These are phyloP conservation scores for Zostera marina DNA, from an alignment of 116 monocot species.

Conservation along the genomic window DNA sequence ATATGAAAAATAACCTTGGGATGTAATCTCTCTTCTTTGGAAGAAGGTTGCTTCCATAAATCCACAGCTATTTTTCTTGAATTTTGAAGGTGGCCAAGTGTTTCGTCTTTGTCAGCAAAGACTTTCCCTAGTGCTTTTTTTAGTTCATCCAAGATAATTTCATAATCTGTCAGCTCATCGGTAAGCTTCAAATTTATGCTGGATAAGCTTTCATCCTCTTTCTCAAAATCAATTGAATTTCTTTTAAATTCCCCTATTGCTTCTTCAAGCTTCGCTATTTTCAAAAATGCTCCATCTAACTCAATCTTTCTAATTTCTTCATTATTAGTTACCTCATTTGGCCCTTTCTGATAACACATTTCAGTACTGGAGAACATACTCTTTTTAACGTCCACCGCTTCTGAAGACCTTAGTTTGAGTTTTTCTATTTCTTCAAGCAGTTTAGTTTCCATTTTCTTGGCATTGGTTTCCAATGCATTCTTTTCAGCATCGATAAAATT, in stretches of 20 bases:
- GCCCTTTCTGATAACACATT: constrained; percentile 37
- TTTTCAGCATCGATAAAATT: constrained; percentile 15
- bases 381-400: constrained; percentile 35
- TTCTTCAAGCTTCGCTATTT: constrained; percentile 29
- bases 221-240: constrained; percentile 23
- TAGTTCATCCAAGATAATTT: constrained; percentile 42
- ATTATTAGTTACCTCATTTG: constrained; percentile 15
- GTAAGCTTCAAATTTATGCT: constrained; percentile 40
- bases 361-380: constrained; percentile 7
- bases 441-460: constrained; percentile 42
- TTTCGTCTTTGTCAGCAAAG: constrained; percentile 44
- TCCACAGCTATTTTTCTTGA: constrained; percentile 39
- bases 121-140: constrained; percentile 20
- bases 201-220: constrained; percentile 42
- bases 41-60: constrained; percentile 29
- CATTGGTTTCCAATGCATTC: constrained; percentile 25
- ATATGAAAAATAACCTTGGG: constrained; percentile 45
- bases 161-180: constrained; percentile 36
- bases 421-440: constrained; percentile 38
- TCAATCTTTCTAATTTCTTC: constrained; percentile 27
- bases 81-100: constrained; percentile 25
- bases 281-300: constrained; percentile 34
- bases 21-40: constrained; percentile 43
- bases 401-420: constrained; percentile 36
- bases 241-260: constrained; percentile 20